phyloP scores from a whole-genome alignment of 805 yeast species.

The Tetrapisispora namnaoensis region DNA sequence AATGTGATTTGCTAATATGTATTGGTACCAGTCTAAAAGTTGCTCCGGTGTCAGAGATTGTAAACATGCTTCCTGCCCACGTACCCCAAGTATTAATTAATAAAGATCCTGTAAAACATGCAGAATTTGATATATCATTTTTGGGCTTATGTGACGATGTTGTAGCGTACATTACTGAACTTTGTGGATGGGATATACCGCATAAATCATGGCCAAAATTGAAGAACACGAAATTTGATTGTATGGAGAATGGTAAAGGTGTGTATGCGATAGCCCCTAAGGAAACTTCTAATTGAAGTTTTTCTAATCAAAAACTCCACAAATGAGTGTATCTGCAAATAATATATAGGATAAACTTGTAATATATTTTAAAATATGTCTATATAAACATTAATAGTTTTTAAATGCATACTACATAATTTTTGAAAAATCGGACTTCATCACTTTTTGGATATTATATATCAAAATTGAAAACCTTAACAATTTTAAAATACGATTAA shows the following conservation, averaged over 20 bases:
- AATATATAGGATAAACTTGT: too few species aligned
- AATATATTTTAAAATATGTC: too few species aligned
- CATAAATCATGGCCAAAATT: slow-evolving; percentile 39
- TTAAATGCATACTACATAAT: too few species aligned
- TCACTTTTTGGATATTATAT: too few species aligned
- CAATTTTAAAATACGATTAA: too few species aligned
- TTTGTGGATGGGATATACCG: slow-evolving; percentile 50
- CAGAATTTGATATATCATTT: slow-evolving; percentile 68
- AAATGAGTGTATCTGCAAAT: too few species aligned
- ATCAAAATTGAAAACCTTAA: too few species aligned
- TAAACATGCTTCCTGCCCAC: slow-evolving; percentile 51
- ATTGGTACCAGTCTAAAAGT: slow-evolving; percentile 91
- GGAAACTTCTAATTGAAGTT: background rate
- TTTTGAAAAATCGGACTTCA: too few species aligned
- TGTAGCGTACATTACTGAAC: slow-evolving; percentile 51
- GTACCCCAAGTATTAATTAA: slow-evolving; percentile 78
- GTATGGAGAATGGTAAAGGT: slow-evolving; percentile 23
- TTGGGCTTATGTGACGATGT: slow-evolving; percentile 80
- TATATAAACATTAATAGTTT: too few species aligned
- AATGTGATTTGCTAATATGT: slow-evolving; percentile 73
- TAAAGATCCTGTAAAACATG: slow-evolving; percentile 62
- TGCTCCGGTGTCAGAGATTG: slow-evolving; percentile 84
- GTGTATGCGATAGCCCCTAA: slow-evolving; percentile 21
- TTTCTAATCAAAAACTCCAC: background rate
- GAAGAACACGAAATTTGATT: slow-evolving; percentile 15